These are phyloP conservation scores for Aegilops longissima DNA, from an alignment of 176 grass and related monocot genomes.

Conservation along the genomic window DNA sequence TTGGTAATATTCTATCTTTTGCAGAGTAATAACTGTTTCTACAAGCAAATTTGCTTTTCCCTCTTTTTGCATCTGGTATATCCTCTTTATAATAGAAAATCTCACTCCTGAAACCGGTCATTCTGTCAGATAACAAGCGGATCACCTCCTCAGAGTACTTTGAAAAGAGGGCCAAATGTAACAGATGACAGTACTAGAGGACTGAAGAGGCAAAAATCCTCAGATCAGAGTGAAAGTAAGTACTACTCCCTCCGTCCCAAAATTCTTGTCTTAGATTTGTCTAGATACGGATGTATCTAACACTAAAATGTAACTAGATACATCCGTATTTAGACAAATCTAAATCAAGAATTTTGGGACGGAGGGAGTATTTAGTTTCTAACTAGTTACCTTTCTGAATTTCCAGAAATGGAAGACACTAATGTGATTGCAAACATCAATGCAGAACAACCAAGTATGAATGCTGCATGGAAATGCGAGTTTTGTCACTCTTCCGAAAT, in stretches of 20 bases:
- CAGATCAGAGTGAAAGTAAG: conserved; percentile 42
- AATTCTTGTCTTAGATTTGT: too few species aligned
- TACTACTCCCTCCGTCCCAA: too few species aligned
- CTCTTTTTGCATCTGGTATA: background rate
- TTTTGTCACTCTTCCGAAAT: conserved; percentile 71
- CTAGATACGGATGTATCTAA: too few species aligned
- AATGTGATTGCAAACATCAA: background rate
- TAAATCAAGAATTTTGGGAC: too few species aligned
- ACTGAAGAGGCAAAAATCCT: conserved; percentile 64
- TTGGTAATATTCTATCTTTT: conserved; percentile 49
- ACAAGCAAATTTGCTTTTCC: background rate
- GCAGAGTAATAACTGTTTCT: background rate
- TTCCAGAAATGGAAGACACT: background rate
- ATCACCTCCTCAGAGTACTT: conserved; percentile 38
- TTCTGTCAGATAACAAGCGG: conserved; percentile 50
- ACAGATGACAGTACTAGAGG: conserved; percentile 43
- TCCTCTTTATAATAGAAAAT: background rate
- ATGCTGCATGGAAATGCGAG: conserved; percentile 46
- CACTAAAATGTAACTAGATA: too few species aligned
- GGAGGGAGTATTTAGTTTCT: background rate
- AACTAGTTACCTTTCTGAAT: background rate
- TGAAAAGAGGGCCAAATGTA: conserved; percentile 38
- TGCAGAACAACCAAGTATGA: conserved; percentile 39
- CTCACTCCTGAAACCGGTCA: background rate
- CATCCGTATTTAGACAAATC: too few species aligned